phyloP scores from a whole-genome alignment of 176 grass and related monocot genomes.

The Aegilops tauschii region DNA sequence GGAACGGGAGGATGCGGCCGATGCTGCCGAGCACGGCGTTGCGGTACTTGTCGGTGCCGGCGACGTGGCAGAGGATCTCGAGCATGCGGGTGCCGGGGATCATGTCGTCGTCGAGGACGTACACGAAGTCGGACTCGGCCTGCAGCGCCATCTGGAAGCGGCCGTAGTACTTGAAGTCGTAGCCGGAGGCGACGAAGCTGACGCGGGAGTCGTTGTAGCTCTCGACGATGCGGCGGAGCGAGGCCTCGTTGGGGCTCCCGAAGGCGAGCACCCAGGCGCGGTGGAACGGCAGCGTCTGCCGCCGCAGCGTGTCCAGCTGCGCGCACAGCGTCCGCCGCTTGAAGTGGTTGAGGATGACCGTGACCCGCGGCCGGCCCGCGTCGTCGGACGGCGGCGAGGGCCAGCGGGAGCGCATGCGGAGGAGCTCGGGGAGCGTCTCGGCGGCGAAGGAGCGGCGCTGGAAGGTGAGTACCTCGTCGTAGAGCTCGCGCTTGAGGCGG shows the following conservation, averaged over 20 bases:
- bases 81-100: conserved; percentile 76
- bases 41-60: conserved; percentile 85
- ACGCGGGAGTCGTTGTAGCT: conserved; percentile 85
- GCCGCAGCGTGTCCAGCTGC: conserved; percentile 66
- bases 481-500: conserved; percentile 84
- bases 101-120: conserved; percentile 97
- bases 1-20: conserved; percentile 83
- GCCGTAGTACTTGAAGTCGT: conserved; percentile 99
- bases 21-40: conserved; percentile 88
- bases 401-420: conserved; percentile 73
- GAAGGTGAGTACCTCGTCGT: conserved; percentile 71
- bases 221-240: conserved; percentile 59
- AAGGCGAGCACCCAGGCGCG: conserved; percentile 90
- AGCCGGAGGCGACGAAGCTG: conserved; percentile 83
- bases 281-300: conserved; percentile 92
- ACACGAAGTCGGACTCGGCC: conserved; percentile 84
- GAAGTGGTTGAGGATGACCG: conserved; percentile 94
- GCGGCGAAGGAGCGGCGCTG: conserved; percentile 54
- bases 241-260: conserved; percentile 73
- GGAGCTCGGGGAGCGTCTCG: conserved; percentile 79
- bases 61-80: conserved; percentile 87
- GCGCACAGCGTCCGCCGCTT: conserved; percentile 92
- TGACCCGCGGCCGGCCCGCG: conserved; percentile 41
- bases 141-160: conserved; percentile 96
- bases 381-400: neutral